Conservation (phyloP, 805 yeast genomes). For the Saturnispora hagleri region DNA sequence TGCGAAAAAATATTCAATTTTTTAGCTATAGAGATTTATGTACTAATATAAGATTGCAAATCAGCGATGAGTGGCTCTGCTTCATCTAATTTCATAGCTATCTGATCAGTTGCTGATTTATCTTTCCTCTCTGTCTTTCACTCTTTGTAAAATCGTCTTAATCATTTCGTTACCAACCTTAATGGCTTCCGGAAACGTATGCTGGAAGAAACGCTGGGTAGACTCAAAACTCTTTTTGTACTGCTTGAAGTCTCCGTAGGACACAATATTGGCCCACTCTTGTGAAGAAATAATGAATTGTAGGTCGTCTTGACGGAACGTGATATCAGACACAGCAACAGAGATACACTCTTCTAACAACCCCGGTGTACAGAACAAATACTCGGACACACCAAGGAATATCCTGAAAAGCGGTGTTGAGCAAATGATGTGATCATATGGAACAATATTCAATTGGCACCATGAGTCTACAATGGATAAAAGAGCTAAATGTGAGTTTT, state of each 20-base stretch:
- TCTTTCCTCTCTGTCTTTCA: constrained; percentile 18
- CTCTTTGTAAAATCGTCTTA: constrained; percentile 48
- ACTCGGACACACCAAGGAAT: constrained; percentile 89
- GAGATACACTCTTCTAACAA: constrained; percentile 71
- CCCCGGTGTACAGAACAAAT: constrained; percentile 76
- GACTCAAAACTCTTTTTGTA: constrained; percentile 67
- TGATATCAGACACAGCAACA: constrained; percentile 55
- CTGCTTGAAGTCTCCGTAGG: constrained; percentile 61
- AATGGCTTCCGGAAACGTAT: constrained; percentile 84
- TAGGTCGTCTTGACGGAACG: constrained; percentile 81
- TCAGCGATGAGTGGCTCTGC: too few relatives aligned
- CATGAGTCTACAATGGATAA: constrained; percentile 92
- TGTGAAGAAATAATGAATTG: constrained; percentile 90
- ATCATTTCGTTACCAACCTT: constrained; percentile 92
- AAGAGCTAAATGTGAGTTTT: constrained; percentile 84
- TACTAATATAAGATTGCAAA: background rate
- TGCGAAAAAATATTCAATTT: background rate
- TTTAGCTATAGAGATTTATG: background rate
- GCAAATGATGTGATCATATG: constrained; percentile 94
- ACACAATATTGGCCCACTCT: constrained; percentile 75
- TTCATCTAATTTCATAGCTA: too few relatives aligned
- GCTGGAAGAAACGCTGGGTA: constrained; percentile 76
- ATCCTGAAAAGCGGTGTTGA: constrained; percentile 91
- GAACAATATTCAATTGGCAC: constrained; percentile 75
- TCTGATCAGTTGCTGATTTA: too few relatives aligned